Evolutionary conservation across 2,329 filamentous ascomycete genomes (phyloP).

Genomic region (Hirsutella thompsonii): DNA sequence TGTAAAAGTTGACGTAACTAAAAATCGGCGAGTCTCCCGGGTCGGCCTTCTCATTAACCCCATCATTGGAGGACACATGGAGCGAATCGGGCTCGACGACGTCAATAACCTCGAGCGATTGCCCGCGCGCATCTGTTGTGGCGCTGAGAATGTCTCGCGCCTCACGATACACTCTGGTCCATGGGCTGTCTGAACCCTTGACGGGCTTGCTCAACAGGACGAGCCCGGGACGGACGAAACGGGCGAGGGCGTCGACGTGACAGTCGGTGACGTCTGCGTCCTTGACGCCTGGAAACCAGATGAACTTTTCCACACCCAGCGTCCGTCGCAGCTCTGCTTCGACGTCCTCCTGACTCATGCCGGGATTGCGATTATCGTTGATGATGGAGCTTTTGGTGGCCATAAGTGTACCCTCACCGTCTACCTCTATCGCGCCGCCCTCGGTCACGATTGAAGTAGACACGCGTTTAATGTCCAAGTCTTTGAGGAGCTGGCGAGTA

Average conservation of each 20-base stretch:
- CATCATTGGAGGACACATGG: background rate
- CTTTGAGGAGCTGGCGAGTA: constrained; percentile 4
- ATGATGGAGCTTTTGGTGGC: constrained; percentile 15
- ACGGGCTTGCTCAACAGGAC: constrained; percentile 11
- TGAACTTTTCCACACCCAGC: constrained; percentile 12
- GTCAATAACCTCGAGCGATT: constrained; percentile 10
- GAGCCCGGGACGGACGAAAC: constrained; percentile 11
- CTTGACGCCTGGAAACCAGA: constrained; percentile 15
- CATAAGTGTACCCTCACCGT: constrained; percentile 15
- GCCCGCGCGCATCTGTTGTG: constrained; percentile 10
- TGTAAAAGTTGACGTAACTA: constrained; percentile 14
- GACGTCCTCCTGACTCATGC: constrained; percentile 6
- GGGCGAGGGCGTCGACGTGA: constrained; percentile 15
- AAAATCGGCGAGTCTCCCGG: constrained; percentile 4
- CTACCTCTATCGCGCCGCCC: constrained; percentile 14
- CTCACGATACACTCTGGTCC: constrained; percentile 11
- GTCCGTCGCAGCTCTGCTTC: constrained; percentile 10
- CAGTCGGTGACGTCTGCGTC: constrained; percentile 13
- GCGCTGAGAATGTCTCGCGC: constrained; percentile 7
- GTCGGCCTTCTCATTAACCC: constrained; percentile 1
- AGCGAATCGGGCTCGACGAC: constrained; percentile 9
- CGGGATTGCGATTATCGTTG: constrained; percentile 16
- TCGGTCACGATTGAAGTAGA: constrained; percentile 8
- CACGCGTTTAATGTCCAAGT: background rate
- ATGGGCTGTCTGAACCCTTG: background rate